These are phyloP conservation scores for Physcomitrium patens DNA, from an alignment of 225 moss, liverwort and hornwort genomes.

Conservation along the genomic window DNA sequence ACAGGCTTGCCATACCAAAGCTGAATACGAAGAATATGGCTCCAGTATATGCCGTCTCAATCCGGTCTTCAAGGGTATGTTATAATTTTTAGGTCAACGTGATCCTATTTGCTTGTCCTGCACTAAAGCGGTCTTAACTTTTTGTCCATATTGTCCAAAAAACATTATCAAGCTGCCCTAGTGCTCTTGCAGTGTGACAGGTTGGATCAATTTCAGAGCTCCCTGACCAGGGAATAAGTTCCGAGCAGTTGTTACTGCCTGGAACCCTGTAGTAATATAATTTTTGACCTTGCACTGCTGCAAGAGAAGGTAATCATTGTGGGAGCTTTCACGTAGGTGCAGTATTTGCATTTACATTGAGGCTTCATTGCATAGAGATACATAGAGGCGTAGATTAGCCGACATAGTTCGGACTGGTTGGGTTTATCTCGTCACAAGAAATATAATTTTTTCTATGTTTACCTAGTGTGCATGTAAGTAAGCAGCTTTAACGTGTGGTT, in stretches of 20 bases:
- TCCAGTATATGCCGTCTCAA: conserved; percentile 95
- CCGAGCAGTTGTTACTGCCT: conserved; percentile 6
- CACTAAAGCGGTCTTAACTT: background rate
- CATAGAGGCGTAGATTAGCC: too few species aligned
- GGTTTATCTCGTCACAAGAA: too few species aligned
- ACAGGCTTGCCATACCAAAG: conserved; percentile 73
- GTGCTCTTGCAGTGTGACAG: conserved; percentile 41
- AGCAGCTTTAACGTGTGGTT: too few species aligned
- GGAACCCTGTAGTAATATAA: conserved; percentile 9
- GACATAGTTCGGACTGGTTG: too few species aligned
- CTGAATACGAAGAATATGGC: conserved; percentile 88
- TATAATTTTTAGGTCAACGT: background rate
- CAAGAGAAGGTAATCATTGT: conserved; percentile 5
- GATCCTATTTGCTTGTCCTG: conserved; percentile 17
- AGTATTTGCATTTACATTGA: background rate
- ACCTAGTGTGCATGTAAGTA: too few species aligned
- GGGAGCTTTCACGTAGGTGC: conserved; percentile 13
- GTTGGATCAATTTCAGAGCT: conserved; percentile 17
- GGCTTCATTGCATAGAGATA: background rate
- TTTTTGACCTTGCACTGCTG: background rate
- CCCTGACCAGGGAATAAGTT: conserved; percentile 2
- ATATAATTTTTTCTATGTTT: too few species aligned
- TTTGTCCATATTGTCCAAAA: background rate
- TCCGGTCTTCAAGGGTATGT: conserved; percentile 51
- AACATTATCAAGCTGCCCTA: conserved; percentile 2